Evolutionary conservation across 2,329 filamentous ascomycete species (phyloP), one percentile per base, ranked within the genome.

Genomic region (Byssochlamys sp.): DNA sequence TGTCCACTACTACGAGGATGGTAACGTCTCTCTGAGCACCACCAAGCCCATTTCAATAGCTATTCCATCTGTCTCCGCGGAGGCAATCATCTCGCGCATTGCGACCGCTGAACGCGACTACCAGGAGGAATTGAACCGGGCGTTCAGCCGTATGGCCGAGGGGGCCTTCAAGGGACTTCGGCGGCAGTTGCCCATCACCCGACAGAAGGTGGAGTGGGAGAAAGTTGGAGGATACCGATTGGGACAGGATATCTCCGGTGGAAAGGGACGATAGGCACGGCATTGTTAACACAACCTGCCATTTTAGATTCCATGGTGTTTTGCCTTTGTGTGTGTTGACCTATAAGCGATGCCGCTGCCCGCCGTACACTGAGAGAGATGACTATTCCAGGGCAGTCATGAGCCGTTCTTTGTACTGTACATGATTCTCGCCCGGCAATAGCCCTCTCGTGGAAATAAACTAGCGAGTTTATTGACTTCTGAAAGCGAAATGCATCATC

Each of bases 131-230:
- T 78, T 99, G 65, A 99, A 97, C 78, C 84, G 85, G 70, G 91
- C 91, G 14, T 97, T 99, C 73, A 86, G 85, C 12, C 87, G 81
- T 63, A 78, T 99, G 71, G 94, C 90, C 69, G 94, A 99, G 77
- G 92, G 91, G 9, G 90, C 91, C 0, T 99, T 99, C 78, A 99
- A 97, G 83, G 85, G 86, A 1, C 76, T 99, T 72, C 84, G 94
- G 69, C 84, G 94, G 75, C 94, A 97, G 77, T 78, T 99, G 71
- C 94, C 94, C 0, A 91, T 99, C 59, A 99, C 94, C 61, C 86
- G 94, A 70, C 94, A 99, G 80, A 96, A 96, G 82, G 92, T 99
- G 66, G 94, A 99, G 77, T 99, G 94, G 94, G 92, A 99, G 75
- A 96, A 96, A 80, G 90, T 99, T 64, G 88, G 90, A 52, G 91